Evolutionary conservation across 2,329 filamentous ascomycete species (phyloP), one percentile per base, ranked within the genome.

Genomic region (Thielaviopsis ethacetica): DNA sequence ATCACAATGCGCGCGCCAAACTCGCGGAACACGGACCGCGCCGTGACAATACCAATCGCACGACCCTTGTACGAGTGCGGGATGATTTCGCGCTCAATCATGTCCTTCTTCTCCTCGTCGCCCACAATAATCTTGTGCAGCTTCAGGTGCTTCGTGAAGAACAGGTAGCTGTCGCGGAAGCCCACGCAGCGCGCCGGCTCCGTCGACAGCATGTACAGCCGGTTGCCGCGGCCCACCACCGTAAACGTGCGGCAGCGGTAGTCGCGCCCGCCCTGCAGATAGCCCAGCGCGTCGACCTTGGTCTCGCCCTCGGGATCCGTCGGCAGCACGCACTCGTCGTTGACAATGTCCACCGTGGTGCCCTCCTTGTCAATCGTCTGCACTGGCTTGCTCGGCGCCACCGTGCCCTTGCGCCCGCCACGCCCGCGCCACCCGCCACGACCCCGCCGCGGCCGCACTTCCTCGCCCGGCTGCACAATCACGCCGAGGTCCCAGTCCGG

Each of bases 31-130:
- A 98, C 93, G 1, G 93, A 97, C 53, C 93, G 85, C 54, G 93
- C 93, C 17, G 93, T 96, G 53, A 96, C 91, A 27, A 98, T 90
- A 69, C 93, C 93, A 69, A 98, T 98, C 5, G 91, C 89, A 57
- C 93, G 88, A 62, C 93, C 93, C 71, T 97, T 98, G 82, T 98
- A 98, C 27, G 90, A 95, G 74, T 96, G 93, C 1, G 93, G 93
- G 63, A 98, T 95, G 67, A 98, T 86, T 5, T 94, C 87, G 62
- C 93, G 84, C 65, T 94, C 89, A 67, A 98, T 98, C 75, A 98
- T 81, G 71, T 97, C 91, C 62, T 86, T 84, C 75, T 98, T 98
- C 72, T 95, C 91, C n/a, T 93, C 86, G 64, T 98, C 93, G 66
- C 91, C 90, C 59, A 97, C 88, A 66, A 98, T 95, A 67, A 98